phyloP scores from a whole-genome alignment of 306 rosid genomes.

The Cyclanthera cordifolia region DNA sequence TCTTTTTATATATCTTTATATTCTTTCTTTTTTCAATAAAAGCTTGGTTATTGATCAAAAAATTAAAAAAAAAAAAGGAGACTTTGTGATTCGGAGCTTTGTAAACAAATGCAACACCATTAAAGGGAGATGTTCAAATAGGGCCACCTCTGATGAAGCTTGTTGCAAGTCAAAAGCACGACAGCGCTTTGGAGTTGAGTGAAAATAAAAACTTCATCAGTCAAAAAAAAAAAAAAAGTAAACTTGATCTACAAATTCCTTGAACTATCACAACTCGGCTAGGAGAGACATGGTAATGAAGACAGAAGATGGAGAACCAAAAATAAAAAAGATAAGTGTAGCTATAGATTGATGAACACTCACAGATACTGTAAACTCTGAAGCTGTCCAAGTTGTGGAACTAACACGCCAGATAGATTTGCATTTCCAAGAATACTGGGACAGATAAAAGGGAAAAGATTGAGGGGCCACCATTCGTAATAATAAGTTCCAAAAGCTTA shows the following conservation, averaged over 20 bases:
- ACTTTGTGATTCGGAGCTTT: no score
- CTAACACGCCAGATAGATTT: conserved; percentile 67
- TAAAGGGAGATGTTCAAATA: no score
- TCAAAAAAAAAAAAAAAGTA: not conserved
- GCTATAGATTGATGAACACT: conserved; percentile 17
- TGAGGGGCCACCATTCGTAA: not conserved
- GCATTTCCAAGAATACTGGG: conserved; percentile 97
- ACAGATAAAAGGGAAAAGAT: not conserved
- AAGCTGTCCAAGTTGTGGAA: conserved; percentile 64
- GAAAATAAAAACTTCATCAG: not conserved
- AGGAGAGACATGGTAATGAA: not conserved
- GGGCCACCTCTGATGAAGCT: no score
- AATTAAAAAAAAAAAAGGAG: no score
- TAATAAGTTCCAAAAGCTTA: not conserved
- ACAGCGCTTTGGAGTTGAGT: no score
- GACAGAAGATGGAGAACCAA: not conserved
- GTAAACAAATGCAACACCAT: no score
- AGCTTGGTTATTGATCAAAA: no score
- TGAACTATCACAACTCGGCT: not conserved
- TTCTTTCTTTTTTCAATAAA: no score
- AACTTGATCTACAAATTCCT: not conserved
- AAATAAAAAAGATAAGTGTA: not conserved
- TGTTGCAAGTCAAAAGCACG: no score
- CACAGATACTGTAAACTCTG: conserved; percentile 77
- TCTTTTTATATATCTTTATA: no score